A percentile compares a stretch with the other conserved stretches of the same genome.
Conservation (phyloP, 805 yeast genomes). For the Teunomyces cretensis region DNA sequence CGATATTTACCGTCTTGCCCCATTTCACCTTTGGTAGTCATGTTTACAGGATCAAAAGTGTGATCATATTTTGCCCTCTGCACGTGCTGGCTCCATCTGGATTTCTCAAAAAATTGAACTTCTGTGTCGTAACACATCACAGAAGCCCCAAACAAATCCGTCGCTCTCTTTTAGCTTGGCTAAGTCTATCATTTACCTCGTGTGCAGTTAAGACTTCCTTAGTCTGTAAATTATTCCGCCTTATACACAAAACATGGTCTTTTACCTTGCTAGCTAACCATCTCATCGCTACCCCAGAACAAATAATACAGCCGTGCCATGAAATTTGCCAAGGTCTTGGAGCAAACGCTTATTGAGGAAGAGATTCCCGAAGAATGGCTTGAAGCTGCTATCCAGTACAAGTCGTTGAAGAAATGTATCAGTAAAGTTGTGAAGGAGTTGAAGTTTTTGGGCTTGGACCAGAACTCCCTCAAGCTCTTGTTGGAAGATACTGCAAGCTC, state of each 20-base stretch:
- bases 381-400: slow-evolving; percentile 68
- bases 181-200: background rate
- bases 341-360: slow-evolving; percentile 59
- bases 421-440: slow-evolving; percentile 65
- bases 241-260: background rate
- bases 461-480: slow-evolving; percentile 40
- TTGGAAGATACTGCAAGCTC: slow-evolving; percentile 27
- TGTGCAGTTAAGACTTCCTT: background rate
- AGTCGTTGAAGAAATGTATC: slow-evolving; percentile 66
- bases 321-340: slow-evolving; percentile 77
- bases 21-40: background rate
- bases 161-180: background rate
- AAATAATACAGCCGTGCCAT: slow-evolving; percentile 27
- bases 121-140: background rate
- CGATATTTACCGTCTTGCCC: too few species aligned
- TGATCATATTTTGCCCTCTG: background rate
- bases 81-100: background rate
- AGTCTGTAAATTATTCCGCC: background rate
- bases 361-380: slow-evolving; percentile 69
- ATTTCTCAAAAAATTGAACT: background rate
- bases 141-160: background rate
- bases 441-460: slow-evolving; percentile 54
- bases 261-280: background rate
- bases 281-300: background rate
- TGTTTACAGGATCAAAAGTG: background rate